A percentile compares a stretch with the other conserved stretches of the same genome.
These are phyloP conservation scores for Lotmaria passim DNA, from an alignment of 208 protist genomes.

Conservation along the genomic window DNA sequence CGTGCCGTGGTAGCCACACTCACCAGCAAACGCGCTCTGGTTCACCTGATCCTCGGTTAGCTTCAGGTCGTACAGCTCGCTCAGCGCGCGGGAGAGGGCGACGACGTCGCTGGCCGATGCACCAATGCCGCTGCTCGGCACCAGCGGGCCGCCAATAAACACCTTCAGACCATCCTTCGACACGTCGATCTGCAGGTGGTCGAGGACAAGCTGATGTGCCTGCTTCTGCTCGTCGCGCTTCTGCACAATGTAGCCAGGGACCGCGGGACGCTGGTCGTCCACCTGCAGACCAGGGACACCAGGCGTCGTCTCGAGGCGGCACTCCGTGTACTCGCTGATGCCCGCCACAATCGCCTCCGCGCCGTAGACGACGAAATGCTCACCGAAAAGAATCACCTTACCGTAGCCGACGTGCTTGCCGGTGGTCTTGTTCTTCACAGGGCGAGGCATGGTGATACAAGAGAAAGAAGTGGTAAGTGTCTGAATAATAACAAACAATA, in stretches of 20 bases:
- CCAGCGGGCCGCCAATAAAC: conserved; percentile 65
- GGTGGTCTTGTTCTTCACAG: conserved; percentile 48
- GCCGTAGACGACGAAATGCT: conserved; percentile 94
- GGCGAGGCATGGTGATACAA: conserved; percentile 26
- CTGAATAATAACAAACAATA: no score
- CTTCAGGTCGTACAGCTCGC: conserved; percentile 65
- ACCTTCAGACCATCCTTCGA: conserved; percentile 66
- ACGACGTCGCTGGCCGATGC: conserved; percentile 85
- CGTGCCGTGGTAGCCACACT: conserved; percentile 89
- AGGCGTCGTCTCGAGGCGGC: conserved; percentile 42
- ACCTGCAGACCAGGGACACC: conserved; percentile 58
- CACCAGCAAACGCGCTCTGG: conserved; percentile 66
- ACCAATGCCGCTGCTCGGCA: conserved; percentile 83
- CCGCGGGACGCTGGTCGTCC: conserved; percentile 73
- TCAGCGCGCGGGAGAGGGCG: conserved; percentile 76
- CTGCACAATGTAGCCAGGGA: conserved; percentile 74
- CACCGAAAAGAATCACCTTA: conserved; percentile 94
- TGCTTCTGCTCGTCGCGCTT: conserved; percentile 81
- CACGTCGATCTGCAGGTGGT: conserved; percentile 77
- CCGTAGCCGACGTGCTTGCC: conserved; percentile 76
- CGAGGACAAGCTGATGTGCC: conserved; percentile 72
- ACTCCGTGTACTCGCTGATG: conserved; percentile 82
- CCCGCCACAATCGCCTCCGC: conserved; percentile 79
- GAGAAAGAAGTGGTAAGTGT: conserved; percentile 20
- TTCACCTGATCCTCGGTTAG: conserved; percentile 73